Evolutionary conservation across 1,284 basidiomycete species (phyloP).

Genomic region (Anthracocystis panici-leucophaei): DNA sequence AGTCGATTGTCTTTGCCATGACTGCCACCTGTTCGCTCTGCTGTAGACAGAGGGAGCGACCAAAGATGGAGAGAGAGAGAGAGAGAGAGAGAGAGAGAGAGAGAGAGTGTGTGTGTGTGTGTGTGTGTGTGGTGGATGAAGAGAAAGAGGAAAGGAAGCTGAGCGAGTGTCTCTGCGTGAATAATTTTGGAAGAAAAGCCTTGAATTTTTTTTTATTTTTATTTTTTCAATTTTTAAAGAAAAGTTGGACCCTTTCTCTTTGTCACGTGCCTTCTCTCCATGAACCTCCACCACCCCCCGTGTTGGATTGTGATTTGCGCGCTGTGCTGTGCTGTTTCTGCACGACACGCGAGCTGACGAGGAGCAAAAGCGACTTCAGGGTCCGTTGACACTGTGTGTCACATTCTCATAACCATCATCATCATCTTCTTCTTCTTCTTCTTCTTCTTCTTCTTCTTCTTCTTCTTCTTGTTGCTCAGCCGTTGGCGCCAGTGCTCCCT

Average conservation of each 20-base stretch:
- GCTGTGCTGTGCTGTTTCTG: slow-evolving; percentile 5
- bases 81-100: too few relatives aligned
- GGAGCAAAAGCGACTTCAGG: slow-evolving; percentile 4
- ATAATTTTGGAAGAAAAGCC: slow-evolving; percentile 6
- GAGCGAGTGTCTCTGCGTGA: too few relatives aligned
- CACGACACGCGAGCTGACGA: slow-evolving; percentile 6
- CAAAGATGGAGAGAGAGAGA: slow-evolving; percentile 2
- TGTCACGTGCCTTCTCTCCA: slow-evolving; percentile 18
- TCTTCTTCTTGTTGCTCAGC: not conserved
- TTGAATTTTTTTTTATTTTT: not conserved
- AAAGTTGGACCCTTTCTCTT: slow-evolving; percentile 21
- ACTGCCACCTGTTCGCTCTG: not conserved
- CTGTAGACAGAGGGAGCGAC: not conserved
- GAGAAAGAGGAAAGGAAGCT: not conserved
- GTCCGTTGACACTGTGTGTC: not conserved
- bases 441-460: too few relatives aligned
- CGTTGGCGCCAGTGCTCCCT: not conserved
- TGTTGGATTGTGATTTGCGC: slow-evolving; percentile 1
- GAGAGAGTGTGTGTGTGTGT: not conserved
- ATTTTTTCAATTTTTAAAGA: slow-evolving; percentile 20
- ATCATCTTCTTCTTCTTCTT: not conserved
- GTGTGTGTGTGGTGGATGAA: not conserved
- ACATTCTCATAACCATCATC: not conserved
- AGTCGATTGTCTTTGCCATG: slow-evolving; percentile 62
- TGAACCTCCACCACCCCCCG: slow-evolving; percentile 12